Conservation (phyloP, 2,329 filamentous ascomycete species). For the Blastomyces gilchristii region DNA sequence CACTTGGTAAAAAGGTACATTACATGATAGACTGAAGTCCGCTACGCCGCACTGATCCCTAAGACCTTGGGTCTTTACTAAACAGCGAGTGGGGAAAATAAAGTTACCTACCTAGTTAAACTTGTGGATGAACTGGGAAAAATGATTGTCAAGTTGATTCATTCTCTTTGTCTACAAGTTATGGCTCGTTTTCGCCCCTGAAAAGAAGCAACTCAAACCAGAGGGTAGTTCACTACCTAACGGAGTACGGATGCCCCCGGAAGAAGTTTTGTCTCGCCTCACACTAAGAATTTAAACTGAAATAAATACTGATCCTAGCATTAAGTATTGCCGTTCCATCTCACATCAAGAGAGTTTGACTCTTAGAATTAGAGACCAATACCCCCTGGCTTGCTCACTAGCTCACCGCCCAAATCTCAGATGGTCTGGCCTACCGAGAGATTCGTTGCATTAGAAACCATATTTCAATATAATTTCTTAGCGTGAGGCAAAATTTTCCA, state of each 20-base stretch:
- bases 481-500: too few relatives aligned
- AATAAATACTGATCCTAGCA: neutral
- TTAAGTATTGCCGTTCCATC: neutral
- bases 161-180: too few relatives aligned
- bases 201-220: too few relatives aligned
- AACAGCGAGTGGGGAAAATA: neutral
- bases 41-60: neutral
- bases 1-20: neutral
- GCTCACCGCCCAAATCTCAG: too few relatives aligned
- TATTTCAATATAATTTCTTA: too few relatives aligned
- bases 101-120: neutral
- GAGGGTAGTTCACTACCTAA: neutral
- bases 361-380: neutral
- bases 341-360: neutral
- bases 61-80: neutral
- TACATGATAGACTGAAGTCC: neutral
- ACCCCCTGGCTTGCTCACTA: too few relatives aligned
- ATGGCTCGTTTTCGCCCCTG: too few relatives aligned
- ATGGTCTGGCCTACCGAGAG: too few relatives aligned
- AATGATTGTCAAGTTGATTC: too few relatives aligned
- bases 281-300: neutral
- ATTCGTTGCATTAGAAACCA: too few relatives aligned
- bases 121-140: too few relatives aligned
- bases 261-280: neutral
- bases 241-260: neutral